Conservation (phyloP, 345 rosid genomes). For the Moricandia arvensis region DNA sequence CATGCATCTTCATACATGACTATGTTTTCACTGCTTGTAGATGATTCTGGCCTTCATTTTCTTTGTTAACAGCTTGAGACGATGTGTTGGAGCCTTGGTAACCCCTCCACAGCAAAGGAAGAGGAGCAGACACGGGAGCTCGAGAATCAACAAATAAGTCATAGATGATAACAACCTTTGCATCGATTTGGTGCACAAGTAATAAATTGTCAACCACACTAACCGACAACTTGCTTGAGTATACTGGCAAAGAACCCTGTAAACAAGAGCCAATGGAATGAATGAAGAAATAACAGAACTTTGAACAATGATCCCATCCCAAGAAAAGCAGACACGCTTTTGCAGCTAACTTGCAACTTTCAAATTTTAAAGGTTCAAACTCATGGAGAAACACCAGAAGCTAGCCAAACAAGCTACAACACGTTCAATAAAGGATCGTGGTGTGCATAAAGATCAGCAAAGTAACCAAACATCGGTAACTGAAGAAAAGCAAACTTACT, state of each 20-base stretch:
- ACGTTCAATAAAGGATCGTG: background rate
- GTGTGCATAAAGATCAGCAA: background rate
- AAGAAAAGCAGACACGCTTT: background rate
- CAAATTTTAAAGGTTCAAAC: background rate
- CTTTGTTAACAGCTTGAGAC: slow-evolving; percentile 50
- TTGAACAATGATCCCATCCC: background rate
- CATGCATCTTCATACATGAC: slow-evolving; percentile 81
- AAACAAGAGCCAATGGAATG: slow-evolving; percentile 22
- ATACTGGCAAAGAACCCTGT: slow-evolving; percentile 96
- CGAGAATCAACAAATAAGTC: slow-evolving; percentile 88
- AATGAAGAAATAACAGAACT: slow-evolving; percentile 8
- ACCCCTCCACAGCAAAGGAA: slow-evolving; percentile 83
- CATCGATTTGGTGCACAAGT: slow-evolving; percentile 96
- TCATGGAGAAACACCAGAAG: slow-evolving; percentile 17
- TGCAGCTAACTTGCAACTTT: background rate
- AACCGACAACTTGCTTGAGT: slow-evolving; percentile 81
- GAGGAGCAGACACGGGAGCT: slow-evolving; percentile 98
- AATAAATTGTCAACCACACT: slow-evolving; percentile 89
- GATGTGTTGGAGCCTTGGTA: slow-evolving; percentile 50
- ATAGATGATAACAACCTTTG: slow-evolving; percentile 92
- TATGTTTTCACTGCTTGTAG: slow-evolving; percentile 51
- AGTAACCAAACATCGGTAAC: slow-evolving; percentile 17
- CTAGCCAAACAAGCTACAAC: background rate
- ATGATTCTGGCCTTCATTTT: slow-evolving; percentile 53
- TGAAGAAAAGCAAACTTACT: slow-evolving; percentile 42